These are phyloP conservation scores for Isabelozyma heimii DNA, from an alignment of 805 yeast genomes.

Conservation along the genomic window DNA sequence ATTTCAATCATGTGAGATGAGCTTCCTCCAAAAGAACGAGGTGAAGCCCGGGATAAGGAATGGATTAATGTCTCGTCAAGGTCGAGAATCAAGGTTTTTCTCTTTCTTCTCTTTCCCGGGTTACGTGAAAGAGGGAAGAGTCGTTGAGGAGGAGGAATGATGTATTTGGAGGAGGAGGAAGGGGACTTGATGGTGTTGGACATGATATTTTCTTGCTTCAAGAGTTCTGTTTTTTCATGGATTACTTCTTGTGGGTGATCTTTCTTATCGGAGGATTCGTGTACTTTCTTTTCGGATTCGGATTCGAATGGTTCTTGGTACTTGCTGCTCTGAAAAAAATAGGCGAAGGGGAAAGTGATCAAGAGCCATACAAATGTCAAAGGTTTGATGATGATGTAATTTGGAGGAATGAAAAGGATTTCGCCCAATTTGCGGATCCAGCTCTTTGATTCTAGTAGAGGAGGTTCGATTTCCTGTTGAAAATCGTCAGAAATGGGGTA, in stretches of 20 bases:
- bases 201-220: conserved; percentile 39
- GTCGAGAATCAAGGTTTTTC: conserved; percentile 79
- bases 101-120: conserved; percentile 33
- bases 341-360: conserved; percentile 54
- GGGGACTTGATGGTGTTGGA: conserved; percentile 43
- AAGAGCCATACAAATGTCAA: conserved; percentile 46
- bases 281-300: background rate
- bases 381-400: conserved; percentile 52
- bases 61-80: conserved; percentile 94
- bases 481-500: background rate
- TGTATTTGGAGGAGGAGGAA: conserved; percentile 37
- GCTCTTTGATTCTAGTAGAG: background rate
- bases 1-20: conserved; percentile 77
- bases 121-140: conserved; percentile 40
- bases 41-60: conserved; percentile 70
- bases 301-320: conserved; percentile 1
- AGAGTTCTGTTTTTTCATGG: conserved; percentile 32
- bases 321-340: conserved; percentile 25
- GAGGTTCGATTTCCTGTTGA: background rate
- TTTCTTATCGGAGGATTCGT: background rate
- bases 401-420: conserved; percentile 43
- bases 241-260: conserved; percentile 8
- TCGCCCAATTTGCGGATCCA: background rate
- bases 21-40: conserved; percentile 36
- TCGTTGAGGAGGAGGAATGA: conserved; percentile 46